Evolutionary conservation across 768 basidiomycete species (phyloP).

Genomic region (Boletus sp.): DNA sequence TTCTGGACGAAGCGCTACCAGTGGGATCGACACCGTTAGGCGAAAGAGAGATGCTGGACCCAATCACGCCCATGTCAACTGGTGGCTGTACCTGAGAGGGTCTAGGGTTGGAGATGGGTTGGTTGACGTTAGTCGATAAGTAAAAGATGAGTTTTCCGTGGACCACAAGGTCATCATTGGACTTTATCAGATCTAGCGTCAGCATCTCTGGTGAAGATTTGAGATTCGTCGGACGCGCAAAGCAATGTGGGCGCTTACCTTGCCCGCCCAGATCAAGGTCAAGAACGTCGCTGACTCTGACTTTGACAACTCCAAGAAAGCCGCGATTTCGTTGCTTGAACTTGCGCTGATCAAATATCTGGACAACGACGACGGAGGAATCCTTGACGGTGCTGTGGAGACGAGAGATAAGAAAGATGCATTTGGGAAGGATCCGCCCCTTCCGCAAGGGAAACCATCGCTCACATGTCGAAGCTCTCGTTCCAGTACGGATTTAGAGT

Average conservation of each 20-base stretch:
- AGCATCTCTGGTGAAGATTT: constrained; percentile 72
- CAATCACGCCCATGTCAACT: constrained; percentile 58
- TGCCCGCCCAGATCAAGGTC: constrained; percentile 93
- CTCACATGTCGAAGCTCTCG: constrained; percentile 96
- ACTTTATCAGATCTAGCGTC: constrained; percentile 94
- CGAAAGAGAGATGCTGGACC: constrained; percentile 59
- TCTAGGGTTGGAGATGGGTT: constrained; percentile 82
- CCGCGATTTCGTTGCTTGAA: constrained; percentile 98
- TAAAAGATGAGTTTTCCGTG: constrained; percentile 98
- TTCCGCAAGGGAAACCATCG: neutral
- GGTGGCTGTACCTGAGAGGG: constrained; percentile 69
- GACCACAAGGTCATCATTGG: constrained; percentile 95
- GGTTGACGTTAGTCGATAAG: constrained; percentile 85
- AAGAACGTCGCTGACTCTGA: constrained; percentile 84
- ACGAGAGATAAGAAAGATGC: constrained; percentile 7
- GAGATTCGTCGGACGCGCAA: neutral
- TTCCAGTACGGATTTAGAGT: constrained; percentile 96
- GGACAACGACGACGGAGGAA: constrained; percentile 95
- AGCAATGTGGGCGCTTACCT: constrained; percentile 54
- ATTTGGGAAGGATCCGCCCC: neutral
- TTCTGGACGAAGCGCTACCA: constrained; percentile 53
- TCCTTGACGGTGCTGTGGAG: constrained; percentile 84
- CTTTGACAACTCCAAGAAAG: constrained; percentile 96
- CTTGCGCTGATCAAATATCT: constrained; percentile 99
- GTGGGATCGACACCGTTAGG: constrained; percentile 36